Conservation (phyloP, 179 eudicot genomes). For the Pouteria campechiana region DNA sequence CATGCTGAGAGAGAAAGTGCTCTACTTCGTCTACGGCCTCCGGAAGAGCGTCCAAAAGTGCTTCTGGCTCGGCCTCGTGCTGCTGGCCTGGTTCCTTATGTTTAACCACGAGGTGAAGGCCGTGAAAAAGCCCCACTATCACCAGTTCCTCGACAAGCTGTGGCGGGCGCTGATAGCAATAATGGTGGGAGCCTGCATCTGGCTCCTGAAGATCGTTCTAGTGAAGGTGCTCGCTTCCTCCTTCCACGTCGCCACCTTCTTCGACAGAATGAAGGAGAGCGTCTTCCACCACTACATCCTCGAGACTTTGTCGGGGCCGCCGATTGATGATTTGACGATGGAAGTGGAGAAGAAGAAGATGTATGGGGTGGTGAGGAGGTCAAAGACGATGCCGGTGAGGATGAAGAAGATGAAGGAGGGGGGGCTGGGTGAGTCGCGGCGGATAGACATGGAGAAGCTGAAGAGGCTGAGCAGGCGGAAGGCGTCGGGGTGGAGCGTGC, state of each 20-base stretch:
- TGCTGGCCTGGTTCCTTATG: slow-evolving; percentile 56
- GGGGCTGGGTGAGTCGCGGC: slow-evolving; percentile 24
- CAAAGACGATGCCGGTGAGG: slow-evolving; percentile 33
- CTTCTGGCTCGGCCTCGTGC: slow-evolving; percentile 54
- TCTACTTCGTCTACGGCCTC: slow-evolving; percentile 66
- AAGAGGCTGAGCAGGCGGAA: slow-evolving; percentile 36
- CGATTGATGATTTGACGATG: slow-evolving; percentile 26
- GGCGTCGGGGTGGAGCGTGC: slow-evolving; percentile 51
- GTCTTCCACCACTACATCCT: slow-evolving; percentile 58
- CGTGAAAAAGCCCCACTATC: too few species aligned
- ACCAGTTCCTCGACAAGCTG: slow-evolving; percentile 21
- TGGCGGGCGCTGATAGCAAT: slow-evolving; percentile 38
- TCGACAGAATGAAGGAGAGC: slow-evolving; percentile 65
- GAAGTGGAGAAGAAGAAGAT: slow-evolving; percentile 12
- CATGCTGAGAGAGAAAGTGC: slow-evolving; percentile 51
- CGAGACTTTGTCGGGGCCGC: slow-evolving; percentile 53
- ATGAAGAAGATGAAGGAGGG: slow-evolving; percentile 30
- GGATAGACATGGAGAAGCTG: slow-evolving; percentile 39
- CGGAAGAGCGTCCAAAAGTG: slow-evolving; percentile 51
- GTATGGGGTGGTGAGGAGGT: slow-evolving; percentile 3
- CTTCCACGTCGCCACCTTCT: slow-evolving; percentile 54
- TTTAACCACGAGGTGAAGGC: slow-evolving; percentile 29
- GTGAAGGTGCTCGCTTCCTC: slow-evolving; percentile 60
- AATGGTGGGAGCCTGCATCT: slow-evolving; percentile 39
- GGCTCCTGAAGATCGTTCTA: slow-evolving; percentile 54